Base-by-base conservation (phyloP, 768 basidiomycete species). In the Suillus paluster region DNA sequence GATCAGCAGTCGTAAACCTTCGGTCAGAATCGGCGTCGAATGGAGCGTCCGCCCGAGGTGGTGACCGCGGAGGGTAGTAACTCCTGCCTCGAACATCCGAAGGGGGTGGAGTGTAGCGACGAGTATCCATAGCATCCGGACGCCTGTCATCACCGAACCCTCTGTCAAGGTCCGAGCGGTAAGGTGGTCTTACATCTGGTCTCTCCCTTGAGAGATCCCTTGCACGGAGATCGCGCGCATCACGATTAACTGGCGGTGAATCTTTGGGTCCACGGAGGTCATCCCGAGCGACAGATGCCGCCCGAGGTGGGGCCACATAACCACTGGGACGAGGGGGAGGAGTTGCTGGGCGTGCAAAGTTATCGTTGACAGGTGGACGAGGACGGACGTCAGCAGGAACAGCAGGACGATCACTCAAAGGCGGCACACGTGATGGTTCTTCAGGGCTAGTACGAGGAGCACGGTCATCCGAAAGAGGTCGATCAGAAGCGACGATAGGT, bases 151-250 rank as follows among this genome's bases (percentile, higher is more conserved):
- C 79, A 63, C 65, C 53, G 48, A 75, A 74, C 12, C 53, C 60
- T 66, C 78, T 75, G 44, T 79, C 76, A 63, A 66, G 66, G 36
- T 82, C 79, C 27, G 81, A 73, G 48, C 81, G 75, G 61, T 81
- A 83, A 2, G 63, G 62, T 49, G 55, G 61, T 48, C 68, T 63
- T 64, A 44, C 46, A n/a, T 56, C 71, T 45, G 75, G 77, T 68
- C 60, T 76, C 73, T 75, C 80, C 62, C 75, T 71, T 17, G 80
- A 77, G 58, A 74, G 71, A 56, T 75, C 75, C 45, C 75, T 77
- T 52, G 65, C 60, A 58, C 72, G 69, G 62, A 70, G 73, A 58
- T 72, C 76, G 66, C 73, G 74, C 27, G 59, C 59, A 52, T 74
- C 69, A 41, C 63, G 64, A 38, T 41, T 53, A 36, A 60, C 33